Evolutionary conservation across 2,329 filamentous ascomycete genomes (phyloP).

Genomic region (Diaporthe nobilis): DNA sequence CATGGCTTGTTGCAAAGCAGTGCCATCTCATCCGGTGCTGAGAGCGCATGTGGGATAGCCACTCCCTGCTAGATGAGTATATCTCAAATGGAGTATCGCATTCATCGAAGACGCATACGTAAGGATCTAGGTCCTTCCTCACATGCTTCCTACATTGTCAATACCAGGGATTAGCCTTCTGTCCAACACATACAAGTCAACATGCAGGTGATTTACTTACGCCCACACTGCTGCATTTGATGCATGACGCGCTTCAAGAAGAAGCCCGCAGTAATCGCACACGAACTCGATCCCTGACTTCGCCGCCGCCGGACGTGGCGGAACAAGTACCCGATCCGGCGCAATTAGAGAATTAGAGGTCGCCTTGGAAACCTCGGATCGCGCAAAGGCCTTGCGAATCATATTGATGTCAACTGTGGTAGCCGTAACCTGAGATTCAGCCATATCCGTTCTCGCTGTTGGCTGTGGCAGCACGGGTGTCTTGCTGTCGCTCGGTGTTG

Average conservation of each 20-base stretch:
- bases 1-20: neutral
- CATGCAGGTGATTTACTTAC: no score
- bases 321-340: neutral
- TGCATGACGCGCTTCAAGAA: neutral
- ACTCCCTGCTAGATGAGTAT: neutral
- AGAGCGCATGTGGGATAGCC: neutral
- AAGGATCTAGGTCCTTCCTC: neutral
- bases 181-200: no score
- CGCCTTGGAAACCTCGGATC: neutral
- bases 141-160: no score
- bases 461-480: neutral
- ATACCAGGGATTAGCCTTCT: no score
- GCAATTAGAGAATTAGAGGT: neutral
- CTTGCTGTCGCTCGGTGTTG: fast-evolving
- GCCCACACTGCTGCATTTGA: neutral
- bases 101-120: neutral
- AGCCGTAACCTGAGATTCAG: neutral
- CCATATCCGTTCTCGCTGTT: neutral
- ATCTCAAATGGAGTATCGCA: neutral
- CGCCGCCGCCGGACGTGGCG: neutral
- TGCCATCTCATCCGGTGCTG: neutral
- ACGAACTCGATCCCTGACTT: neutral
- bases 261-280: neutral
- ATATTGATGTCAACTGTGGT: neutral
- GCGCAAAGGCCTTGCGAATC: neutral